phyloP scores from a whole-genome alignment of 495 filamentous ascomycete species.

The Geopyxis carbonaria region DNA sequence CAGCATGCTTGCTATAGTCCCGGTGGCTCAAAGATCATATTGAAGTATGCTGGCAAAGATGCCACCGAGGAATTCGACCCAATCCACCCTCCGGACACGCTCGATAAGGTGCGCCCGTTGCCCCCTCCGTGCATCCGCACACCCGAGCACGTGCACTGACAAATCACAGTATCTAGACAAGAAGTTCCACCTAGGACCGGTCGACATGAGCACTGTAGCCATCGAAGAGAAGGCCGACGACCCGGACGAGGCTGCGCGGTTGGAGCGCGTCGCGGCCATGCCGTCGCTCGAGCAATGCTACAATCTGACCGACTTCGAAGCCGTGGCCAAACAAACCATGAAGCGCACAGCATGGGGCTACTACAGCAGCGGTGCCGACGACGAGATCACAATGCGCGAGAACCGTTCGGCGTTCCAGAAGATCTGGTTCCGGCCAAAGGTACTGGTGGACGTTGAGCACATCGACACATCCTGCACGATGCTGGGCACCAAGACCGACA shows the following conservation, averaged over 20 bases:
- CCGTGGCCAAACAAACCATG: conserved; percentile 73
- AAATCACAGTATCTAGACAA: conserved; percentile 49
- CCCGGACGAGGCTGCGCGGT: conserved; percentile 60
- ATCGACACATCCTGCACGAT: conserved; percentile 77
- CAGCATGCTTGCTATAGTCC: conserved; percentile 30
- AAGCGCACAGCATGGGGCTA: conserved; percentile 93
- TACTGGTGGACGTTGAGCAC: conserved; percentile 72
- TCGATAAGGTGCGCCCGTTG: conserved; percentile 36
- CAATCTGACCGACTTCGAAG: conserved; percentile 89
- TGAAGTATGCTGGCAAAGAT: conserved; percentile 76
- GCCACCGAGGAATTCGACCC: conserved; percentile 71
- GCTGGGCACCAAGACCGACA: conserved; percentile 64
- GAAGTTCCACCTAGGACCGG: conserved; percentile 75
- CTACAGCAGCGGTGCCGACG: conserved; percentile 88
- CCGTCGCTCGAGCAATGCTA: conserved; percentile 78
- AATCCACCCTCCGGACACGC: conserved; percentile 60
- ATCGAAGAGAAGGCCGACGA: conserved; percentile 50
- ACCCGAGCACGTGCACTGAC: background rate
- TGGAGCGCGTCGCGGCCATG: conserved; percentile 59
- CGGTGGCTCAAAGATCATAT: conserved; percentile 59
- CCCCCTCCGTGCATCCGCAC: background rate
- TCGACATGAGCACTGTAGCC: conserved; percentile 76
- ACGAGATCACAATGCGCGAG: conserved; percentile 95
- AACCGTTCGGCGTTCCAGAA: conserved; percentile 94
- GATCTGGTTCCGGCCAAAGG: conserved; percentile 85